phyloP scores from a whole-genome alignment of 2,329 filamentous ascomycete species.

The Akanthomyces muscarius region DNA sequence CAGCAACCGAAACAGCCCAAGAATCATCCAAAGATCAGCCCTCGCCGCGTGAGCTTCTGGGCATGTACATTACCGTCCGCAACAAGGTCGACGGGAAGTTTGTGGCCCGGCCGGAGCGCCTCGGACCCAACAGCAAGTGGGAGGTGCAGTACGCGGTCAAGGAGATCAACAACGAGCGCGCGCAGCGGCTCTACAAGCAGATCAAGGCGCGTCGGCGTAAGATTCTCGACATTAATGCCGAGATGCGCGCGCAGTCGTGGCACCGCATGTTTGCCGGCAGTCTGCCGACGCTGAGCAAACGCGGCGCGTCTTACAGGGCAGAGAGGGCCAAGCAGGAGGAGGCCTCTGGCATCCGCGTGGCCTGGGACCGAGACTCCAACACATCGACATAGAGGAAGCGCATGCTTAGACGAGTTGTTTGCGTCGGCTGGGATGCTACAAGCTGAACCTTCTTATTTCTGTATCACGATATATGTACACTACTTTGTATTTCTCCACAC shows the following conservation, averaged over 20 bases:
- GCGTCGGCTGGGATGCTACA: neutral
- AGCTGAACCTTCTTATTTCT: neutral
- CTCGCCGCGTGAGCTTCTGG: slow-evolving; percentile 46
- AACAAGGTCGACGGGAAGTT: slow-evolving; percentile 67
- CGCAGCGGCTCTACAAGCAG: slow-evolving; percentile 50
- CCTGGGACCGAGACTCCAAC: slow-evolving; percentile 35
- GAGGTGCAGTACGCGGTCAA: slow-evolving; percentile 71
- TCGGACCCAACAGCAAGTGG: slow-evolving; percentile 54
- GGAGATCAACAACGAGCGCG: slow-evolving; percentile 50
- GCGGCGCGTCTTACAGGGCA: slow-evolving; percentile 57
- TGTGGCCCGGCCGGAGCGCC: slow-evolving; percentile 55
- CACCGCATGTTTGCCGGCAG: slow-evolving; percentile 45
- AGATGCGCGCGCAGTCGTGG: slow-evolving; percentile 38
- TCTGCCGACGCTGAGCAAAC: slow-evolving; percentile 39
- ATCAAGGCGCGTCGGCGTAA: slow-evolving; percentile 54
- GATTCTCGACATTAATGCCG: slow-evolving; percentile 39
- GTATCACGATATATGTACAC: slow-evolving; percentile 5
- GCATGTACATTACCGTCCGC: slow-evolving; percentile 66
- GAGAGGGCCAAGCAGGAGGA: slow-evolving; percentile 50
- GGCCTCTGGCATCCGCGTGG: slow-evolving; percentile 42
- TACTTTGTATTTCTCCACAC: slow-evolving; percentile 12
- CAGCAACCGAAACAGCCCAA: neutral
- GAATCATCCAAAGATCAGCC: neutral
- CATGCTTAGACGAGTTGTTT: neutral
- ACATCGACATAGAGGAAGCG: neutral